A percentile compares a stretch with the other conserved stretches of the same genome.
phyloP scores from a whole-genome alignment of 2,329 filamentous ascomycete species.

The Fusarium torulosum region DNA sequence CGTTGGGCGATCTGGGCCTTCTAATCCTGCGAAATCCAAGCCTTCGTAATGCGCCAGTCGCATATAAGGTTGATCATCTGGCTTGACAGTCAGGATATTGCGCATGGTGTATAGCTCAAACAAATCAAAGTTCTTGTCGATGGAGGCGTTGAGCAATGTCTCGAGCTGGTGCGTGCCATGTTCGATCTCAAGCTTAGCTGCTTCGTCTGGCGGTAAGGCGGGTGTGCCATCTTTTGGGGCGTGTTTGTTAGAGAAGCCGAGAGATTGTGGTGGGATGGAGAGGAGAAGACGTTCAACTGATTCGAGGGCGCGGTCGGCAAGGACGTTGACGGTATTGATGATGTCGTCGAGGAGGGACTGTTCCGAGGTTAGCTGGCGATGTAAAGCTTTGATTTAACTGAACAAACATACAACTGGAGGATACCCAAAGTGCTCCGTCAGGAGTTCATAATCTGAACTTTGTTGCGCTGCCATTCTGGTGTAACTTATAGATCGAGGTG shows the following conservation, averaged over 20 bases:
- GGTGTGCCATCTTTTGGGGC: conserved; percentile 53
- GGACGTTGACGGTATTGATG: conserved; percentile 95
- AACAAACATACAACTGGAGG: conserved; percentile 85
- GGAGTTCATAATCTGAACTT: conserved; percentile 71
- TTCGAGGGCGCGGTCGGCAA: conserved; percentile 89
- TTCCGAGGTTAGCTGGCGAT: not conserved
- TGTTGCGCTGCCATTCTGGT: conserved; percentile 52
- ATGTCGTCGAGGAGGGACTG: conserved; percentile 97
- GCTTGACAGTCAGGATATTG: conserved; percentile 80
- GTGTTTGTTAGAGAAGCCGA: conserved; percentile 79
- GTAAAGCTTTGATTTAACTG: not conserved
- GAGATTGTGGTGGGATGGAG: conserved; percentile 75
- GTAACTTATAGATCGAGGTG: conserved; percentile 5
- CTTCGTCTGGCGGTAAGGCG: conserved; percentile 57
- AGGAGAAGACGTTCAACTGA: conserved; percentile 87
- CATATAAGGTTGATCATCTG: conserved; percentile 82
- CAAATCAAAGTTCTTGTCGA: conserved; percentile 87
- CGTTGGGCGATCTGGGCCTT: conserved; percentile 60
- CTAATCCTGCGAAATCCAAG: conserved; percentile 59
- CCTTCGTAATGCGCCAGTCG: conserved; percentile 87
- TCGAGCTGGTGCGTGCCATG: conserved; percentile 88
- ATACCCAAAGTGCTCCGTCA: conserved; percentile 96
- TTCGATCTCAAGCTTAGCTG: conserved; percentile 78
- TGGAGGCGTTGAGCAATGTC: conserved; percentile 82
- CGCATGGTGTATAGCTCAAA: conserved; percentile 91